These are phyloP conservation scores for Yamadazyma jaroonii DNA, from an alignment of 1,139 yeast genomes.

Conservation along the genomic window DNA sequence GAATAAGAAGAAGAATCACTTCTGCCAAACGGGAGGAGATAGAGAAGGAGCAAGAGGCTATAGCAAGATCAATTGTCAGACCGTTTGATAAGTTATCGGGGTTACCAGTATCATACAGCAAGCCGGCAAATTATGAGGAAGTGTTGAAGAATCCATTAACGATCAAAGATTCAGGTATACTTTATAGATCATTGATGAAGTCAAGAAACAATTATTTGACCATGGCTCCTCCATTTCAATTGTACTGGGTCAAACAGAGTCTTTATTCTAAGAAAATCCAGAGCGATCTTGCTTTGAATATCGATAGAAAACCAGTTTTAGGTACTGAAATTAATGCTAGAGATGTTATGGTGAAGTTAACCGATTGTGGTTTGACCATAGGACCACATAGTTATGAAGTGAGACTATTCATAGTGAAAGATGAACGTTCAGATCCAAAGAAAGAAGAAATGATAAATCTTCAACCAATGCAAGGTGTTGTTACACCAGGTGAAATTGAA, in stretches of 20 bases:
- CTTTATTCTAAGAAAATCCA: slow-evolving; percentile 38
- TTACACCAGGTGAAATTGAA: too few species aligned
- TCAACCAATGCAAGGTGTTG: too few species aligned
- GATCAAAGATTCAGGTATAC: slow-evolving; percentile 68
- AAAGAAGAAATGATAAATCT: slow-evolving; percentile 9
- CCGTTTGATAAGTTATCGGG: slow-evolving; percentile 69
- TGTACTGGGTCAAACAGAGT: slow-evolving; percentile 73
- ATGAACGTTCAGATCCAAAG: slow-evolving; percentile 48
- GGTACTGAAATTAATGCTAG: slow-evolving; percentile 56
- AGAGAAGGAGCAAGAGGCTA: slow-evolving; percentile 45
- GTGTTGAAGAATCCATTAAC: slow-evolving; percentile 65
- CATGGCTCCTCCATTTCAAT: slow-evolving; percentile 69
- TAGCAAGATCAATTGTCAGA: slow-evolving; percentile 45
- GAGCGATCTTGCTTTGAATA: slow-evolving; percentile 20
- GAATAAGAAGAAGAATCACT: slow-evolving; percentile 46
- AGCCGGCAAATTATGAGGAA: slow-evolving; percentile 54
- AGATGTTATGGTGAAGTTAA: slow-evolving; percentile 85
- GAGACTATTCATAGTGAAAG: slow-evolving; percentile 77
- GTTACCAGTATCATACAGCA: slow-evolving; percentile 65
- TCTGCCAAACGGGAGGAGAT: slow-evolving; percentile 47
- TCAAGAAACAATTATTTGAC: slow-evolving; percentile 73
- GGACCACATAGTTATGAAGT: slow-evolving; percentile 86
- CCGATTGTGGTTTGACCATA: slow-evolving; percentile 67
- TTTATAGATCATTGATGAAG: slow-evolving; percentile 68
- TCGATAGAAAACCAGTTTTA: slow-evolving; percentile 40